Percentiles rank a stretch among this genome's conserved stretches.
Conservation (phyloP, 305 asterid species). For the Petunia hybrid region DNA sequence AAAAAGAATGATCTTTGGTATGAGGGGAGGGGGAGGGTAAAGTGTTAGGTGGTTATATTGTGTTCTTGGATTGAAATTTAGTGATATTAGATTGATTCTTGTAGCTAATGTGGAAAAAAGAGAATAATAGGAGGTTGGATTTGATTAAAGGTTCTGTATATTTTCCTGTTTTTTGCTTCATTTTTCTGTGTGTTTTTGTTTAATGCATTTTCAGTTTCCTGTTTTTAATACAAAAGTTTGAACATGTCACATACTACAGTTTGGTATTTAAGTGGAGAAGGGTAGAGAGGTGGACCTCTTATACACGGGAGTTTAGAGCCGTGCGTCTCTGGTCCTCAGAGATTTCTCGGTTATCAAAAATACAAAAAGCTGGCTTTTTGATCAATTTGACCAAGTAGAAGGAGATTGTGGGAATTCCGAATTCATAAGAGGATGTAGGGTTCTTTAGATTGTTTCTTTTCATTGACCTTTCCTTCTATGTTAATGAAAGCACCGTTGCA, state of each 20-base stretch:
- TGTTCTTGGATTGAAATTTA: not conserved
- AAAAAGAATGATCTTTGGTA: not conserved
- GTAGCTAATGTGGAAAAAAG: not conserved
- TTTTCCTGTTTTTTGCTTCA: not conserved
- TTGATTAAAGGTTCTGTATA: not conserved
- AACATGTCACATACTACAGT: too few species aligned
- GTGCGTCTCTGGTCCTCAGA: too few species aligned
- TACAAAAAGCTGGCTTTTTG: not conserved
- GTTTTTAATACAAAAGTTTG: too few species aligned
- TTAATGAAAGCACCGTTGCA: constrained; percentile 14
- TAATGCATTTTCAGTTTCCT: too few species aligned
- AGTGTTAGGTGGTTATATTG: not conserved
- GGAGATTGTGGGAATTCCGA: constrained; percentile 15
- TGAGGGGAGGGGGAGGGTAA: not conserved
- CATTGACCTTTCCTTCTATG: not conserved
- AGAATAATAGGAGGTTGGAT: not conserved
- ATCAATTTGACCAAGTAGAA: not conserved
- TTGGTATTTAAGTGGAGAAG: too few species aligned
- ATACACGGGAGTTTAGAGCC: too few species aligned
- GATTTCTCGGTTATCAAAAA: too few species aligned
- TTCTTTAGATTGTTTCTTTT: not conserved
- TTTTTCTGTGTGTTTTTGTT: not conserved
- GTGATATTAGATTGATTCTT: not conserved
- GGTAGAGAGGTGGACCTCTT: too few species aligned
- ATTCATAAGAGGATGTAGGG: not conserved